These are phyloP conservation scores for Candida sp. DNA, from an alignment of 1,139 yeast species.

Conservation along the genomic window DNA sequence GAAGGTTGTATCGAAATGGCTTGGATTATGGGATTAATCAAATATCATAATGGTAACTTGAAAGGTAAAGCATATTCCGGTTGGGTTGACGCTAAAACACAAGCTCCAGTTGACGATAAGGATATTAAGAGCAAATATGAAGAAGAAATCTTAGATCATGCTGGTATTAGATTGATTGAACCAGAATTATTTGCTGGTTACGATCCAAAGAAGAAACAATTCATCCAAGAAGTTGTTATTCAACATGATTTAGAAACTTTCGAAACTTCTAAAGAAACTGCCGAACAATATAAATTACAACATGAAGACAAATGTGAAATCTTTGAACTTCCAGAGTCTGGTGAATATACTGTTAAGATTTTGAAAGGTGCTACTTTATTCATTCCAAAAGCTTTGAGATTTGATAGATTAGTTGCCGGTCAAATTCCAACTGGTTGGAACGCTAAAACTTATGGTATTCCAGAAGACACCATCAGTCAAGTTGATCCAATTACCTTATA, in stretches of 20 bases:
- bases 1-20: conserved; percentile 99
- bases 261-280: conserved; percentile 93
- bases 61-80: conserved; percentile 90
- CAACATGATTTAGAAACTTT: conserved; percentile 96
- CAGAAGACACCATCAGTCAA: conserved; percentile 89
- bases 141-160: conserved; percentile 79
- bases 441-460: conserved; percentile 91
- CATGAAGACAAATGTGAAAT: conserved; percentile 95
- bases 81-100: conserved; percentile 96
- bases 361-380: conserved; percentile 89
- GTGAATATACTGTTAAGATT: conserved; percentile 87
- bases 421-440: conserved; percentile 99
- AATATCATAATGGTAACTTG: conserved; percentile 88
- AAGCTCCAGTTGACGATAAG: conserved; percentile 89
- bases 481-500: conserved; percentile 95
- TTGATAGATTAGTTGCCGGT: conserved; percentile 97
- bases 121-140: conserved; percentile 93
- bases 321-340: conserved; percentile 84
- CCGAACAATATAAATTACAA: conserved; percentile 88
- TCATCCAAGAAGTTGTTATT: conserved; percentile 92
- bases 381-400: conserved; percentile 94
- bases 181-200: conserved; percentile 93
- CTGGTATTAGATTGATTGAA: conserved; percentile 96
- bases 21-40: conserved; percentile 98
- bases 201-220: conserved; percentile 88